Conservation (phyloP, 2,329 filamentous ascomycete genomes). For the Magnaporthales sp. region DNA sequence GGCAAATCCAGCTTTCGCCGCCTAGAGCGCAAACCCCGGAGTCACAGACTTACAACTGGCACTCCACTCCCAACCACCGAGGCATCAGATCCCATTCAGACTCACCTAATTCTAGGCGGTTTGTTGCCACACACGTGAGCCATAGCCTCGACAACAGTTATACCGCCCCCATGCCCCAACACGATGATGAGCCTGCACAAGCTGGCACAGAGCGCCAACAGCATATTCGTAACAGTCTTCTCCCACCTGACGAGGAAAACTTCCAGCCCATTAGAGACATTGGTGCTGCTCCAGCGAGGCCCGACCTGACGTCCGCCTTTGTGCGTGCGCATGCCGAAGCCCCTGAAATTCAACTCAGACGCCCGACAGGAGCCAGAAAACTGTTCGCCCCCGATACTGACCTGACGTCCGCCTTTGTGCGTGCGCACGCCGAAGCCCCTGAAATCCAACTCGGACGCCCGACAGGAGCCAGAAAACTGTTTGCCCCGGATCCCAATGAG, state of each 20-base stretch:
- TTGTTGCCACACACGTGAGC: background rate
- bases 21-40: background rate
- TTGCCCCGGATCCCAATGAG: background rate
- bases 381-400: background rate
- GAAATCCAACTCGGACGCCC: background rate
- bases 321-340: background rate
- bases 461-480: background rate
- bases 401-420: background rate
- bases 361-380: background rate
- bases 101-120: background rate
- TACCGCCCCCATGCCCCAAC: background rate
- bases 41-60: conserved; percentile 3
- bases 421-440: background rate
- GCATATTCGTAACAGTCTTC: background rate
- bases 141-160: background rate
- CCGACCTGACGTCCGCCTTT: background rate
- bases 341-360: background rate
- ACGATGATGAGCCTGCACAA: background rate
- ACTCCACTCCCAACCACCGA: background rate
- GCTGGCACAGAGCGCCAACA: background rate
- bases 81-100: conserved; percentile 2
- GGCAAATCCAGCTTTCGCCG: background rate
- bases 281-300: background rate
- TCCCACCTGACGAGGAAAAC: background rate
- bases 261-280: background rate